Evolutionary conservation across 495 filamentous ascomycete genomes (phyloP).

Genomic region (Penicillium soppii): DNA sequence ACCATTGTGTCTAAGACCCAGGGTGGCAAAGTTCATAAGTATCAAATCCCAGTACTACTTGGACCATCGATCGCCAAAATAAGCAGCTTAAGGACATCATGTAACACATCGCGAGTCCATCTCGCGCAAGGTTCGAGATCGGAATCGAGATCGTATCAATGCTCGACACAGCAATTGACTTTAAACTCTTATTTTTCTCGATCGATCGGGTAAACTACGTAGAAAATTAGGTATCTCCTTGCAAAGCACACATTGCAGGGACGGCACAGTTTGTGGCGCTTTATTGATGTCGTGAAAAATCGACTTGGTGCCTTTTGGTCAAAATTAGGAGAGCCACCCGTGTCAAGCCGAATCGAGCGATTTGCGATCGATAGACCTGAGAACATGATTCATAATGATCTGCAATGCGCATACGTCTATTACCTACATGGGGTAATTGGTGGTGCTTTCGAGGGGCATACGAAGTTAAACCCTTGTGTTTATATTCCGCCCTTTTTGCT

Average conservation of each 20-base stretch:
- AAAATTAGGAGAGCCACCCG: neutral
- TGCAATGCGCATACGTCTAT: constrained; percentile 6
- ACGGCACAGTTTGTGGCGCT: constrained; percentile 2
- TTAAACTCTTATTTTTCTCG: constrained; percentile 11
- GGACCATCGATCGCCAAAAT: neutral
- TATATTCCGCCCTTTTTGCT: neutral
- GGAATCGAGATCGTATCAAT: neutral
- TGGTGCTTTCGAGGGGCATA: neutral
- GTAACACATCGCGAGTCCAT: neutral
- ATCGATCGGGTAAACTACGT: constrained; percentile 22
- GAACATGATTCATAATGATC: constrained; percentile 15
- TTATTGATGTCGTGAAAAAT: neutral
- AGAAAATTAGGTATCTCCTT: constrained; percentile 19
- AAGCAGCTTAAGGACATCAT: neutral
- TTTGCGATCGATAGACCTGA: constrained; percentile 8
- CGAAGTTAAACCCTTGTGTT: neutral
- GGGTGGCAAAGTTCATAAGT: neutral
- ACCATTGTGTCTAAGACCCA: neutral
- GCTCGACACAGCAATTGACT: constrained; percentile 13
- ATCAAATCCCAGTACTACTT: neutral
- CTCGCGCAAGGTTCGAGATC: constrained; percentile 5
- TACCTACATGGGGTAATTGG: neutral
- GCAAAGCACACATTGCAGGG: constrained; percentile 13
- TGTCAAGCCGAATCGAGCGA: constrained; percentile 6
- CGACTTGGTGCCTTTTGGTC: neutral